A percentile compares a stretch with the other conserved stretches of the same genome.
phyloP scores from a whole-genome alignment of 2,329 filamentous ascomycete species.

The Hypocreales sp. region DNA sequence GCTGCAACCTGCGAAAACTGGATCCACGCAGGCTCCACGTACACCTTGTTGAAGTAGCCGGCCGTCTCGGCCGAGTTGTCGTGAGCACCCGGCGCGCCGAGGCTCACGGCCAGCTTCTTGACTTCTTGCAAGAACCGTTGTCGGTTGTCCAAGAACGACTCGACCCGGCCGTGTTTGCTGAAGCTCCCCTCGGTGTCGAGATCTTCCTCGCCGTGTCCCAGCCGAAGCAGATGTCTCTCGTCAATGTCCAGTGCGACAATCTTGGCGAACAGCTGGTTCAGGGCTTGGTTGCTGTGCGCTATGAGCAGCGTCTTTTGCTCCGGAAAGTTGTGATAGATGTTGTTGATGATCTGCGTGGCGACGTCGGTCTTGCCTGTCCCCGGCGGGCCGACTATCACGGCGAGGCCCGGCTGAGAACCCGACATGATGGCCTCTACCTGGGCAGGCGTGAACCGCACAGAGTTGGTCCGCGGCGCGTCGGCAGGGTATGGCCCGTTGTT shows the following conservation, averaged over 20 bases:
- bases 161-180: conserved; percentile 87
- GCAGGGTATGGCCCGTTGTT: conserved; percentile 83
- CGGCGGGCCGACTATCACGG: conserved; percentile 84
- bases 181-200: conserved; percentile 75
- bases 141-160: conserved; percentile 86
- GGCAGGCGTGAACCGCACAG: conserved; percentile 74
- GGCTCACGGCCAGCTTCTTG: conserved; percentile 66
- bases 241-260: conserved; percentile 95
- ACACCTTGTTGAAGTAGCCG: conserved; percentile 89
- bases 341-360: conserved; percentile 95
- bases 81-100: conserved; percentile 84
- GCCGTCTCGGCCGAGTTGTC: conserved; percentile 93
- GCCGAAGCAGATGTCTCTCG: conserved; percentile 75
- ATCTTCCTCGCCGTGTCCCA: conserved; percentile 93
- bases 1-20: conserved; percentile 54
- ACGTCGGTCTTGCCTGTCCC: conserved; percentile 99
- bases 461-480: conserved; percentile 69
- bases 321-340: conserved; percentile 97
- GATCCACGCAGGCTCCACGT: conserved; percentile 75
- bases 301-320: conserved; percentile 81
- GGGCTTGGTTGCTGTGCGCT: conserved; percentile 92
- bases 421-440: conserved; percentile 90
- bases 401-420: conserved; percentile 85
- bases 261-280: conserved; percentile 96
- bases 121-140: conserved; percentile 68